Percentiles rank a stretch among this genome's conserved stretches.
These are phyloP conservation scores for Hypericum androsaemum DNA, from an alignment of 345 rosid species.

Conservation along the genomic window DNA sequence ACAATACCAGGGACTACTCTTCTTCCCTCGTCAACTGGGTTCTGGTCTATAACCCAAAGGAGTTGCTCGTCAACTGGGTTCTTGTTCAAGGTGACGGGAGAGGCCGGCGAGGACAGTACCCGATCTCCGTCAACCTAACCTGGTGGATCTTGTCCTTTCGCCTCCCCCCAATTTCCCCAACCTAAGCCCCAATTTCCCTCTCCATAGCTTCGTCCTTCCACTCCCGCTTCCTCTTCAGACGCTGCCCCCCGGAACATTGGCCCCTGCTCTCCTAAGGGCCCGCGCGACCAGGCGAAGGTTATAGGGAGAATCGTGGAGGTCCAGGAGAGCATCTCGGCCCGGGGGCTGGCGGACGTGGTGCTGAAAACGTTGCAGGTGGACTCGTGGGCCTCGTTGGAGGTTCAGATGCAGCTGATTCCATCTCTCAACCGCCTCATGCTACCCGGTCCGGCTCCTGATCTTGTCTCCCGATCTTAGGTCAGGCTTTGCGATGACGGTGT, in stretches of 20 bases:
- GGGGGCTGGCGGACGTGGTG: slow-evolving; percentile 47
- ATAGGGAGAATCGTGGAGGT: slow-evolving; percentile 32
- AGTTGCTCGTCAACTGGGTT: too few species aligned
- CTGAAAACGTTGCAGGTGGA: slow-evolving; percentile 36
- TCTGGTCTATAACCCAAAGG: too few species aligned
- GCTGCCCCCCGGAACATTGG: background rate
- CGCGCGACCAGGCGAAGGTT: background rate
- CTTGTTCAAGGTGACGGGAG: too few species aligned
- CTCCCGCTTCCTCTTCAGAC: background rate
- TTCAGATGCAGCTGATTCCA: slow-evolving; percentile 63
- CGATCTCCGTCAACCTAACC: too few species aligned
- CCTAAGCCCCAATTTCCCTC: background rate
- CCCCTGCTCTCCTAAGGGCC: background rate
- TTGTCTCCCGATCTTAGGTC: too few species aligned
- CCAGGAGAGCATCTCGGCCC: slow-evolving; percentile 48
- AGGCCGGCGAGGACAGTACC: too few species aligned
- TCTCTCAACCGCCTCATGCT: slow-evolving; percentile 50
- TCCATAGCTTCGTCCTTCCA: background rate
- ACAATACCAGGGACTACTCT: too few species aligned
- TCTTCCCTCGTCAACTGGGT: too few species aligned
- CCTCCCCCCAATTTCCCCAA: slow-evolving; percentile 3
- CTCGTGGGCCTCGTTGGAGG: slow-evolving; percentile 66
- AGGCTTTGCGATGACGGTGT: too few species aligned
- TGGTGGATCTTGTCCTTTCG: too few species aligned
- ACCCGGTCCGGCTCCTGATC: too few species aligned